A percentile compares a stretch with the other conserved stretches of the same genome.
These are phyloP conservation scores for Solanum gandarillasii DNA, from an alignment of 257 asterid species.

Conservation along the genomic window DNA sequence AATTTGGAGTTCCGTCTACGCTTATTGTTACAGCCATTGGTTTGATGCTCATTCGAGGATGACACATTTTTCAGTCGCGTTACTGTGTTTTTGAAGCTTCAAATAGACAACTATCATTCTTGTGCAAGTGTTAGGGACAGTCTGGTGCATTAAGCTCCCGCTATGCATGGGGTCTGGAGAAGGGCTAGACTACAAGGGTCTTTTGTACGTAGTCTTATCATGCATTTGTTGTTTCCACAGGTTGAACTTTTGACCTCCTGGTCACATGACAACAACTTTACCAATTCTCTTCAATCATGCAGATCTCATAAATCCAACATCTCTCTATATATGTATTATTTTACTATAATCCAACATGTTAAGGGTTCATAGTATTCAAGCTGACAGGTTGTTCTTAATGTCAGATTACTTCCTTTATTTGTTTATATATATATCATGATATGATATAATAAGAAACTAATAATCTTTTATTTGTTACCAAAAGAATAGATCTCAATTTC, in stretches of 20 bases:
- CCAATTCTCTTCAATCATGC: background rate
- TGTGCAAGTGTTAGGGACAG: background rate
- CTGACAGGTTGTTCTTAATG: background rate
- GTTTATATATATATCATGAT: background rate
- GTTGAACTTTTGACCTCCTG: background rate
- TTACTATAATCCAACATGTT: background rate
- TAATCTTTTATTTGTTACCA: background rate
- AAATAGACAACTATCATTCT: background rate
- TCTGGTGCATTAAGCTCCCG: background rate
- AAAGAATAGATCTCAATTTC: background rate
- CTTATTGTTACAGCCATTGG: slow-evolving; percentile 69
- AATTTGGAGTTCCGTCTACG: slow-evolving; percentile 85
- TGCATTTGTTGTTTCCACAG: background rate
- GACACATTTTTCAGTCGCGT: background rate
- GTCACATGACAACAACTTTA: background rate
- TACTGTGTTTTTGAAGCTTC: background rate
- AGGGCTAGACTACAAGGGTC: background rate
- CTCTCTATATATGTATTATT: background rate
- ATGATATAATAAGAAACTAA: background rate
- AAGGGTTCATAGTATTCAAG: background rate
- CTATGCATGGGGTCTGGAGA: background rate
- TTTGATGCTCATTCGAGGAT: slow-evolving; percentile 45
- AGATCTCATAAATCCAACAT: background rate
- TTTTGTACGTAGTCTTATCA: background rate
- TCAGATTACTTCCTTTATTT: background rate